Conservation (phyloP, 2,329 filamentous ascomycete species). For the Exophiala viscosa region DNA sequence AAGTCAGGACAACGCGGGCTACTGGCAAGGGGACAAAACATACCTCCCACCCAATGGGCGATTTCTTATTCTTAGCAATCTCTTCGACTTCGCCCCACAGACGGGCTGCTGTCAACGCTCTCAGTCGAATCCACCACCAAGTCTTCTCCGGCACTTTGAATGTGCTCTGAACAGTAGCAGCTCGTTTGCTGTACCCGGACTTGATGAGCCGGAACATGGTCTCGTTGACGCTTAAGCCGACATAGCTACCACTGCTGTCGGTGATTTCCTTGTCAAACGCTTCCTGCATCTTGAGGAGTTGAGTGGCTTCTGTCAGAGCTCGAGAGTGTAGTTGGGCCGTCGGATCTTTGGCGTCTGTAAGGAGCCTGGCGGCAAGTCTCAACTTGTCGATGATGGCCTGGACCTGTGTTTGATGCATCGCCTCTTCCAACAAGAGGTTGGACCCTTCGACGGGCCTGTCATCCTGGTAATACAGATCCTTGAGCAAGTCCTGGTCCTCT, state of each 20-base stretch:
- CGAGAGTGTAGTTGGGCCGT: constrained; percentile 63
- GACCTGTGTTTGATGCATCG: constrained; percentile 67
- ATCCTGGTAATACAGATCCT: constrained; percentile 96
- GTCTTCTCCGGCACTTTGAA: constrained; percentile 92
- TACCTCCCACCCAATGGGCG: constrained; percentile 94
- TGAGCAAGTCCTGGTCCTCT: constrained; percentile 77
- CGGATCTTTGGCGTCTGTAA: constrained; percentile 78
- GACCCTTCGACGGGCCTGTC: constrained; percentile 85
- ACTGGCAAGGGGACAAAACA: constrained; percentile 34
- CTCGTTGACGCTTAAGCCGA: constrained; percentile 82
- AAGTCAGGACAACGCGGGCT: constrained; percentile 7
- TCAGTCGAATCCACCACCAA: constrained; percentile 79
- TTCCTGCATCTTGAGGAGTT: constrained; percentile 81
- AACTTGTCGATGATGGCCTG: constrained; percentile 78
- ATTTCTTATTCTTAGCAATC: constrained; percentile 68
- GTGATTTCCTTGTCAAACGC: constrained; percentile 78
- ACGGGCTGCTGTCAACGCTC: constrained; percentile 82
- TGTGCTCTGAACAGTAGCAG: constrained; percentile 81
- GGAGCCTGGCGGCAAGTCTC: constrained; percentile 75
- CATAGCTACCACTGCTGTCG: constrained; percentile 59
- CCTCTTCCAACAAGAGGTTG: constrained; percentile 80
- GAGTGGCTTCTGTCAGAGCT: constrained; percentile 73
- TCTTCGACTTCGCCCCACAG: constrained; percentile 94
- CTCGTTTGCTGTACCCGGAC: constrained; percentile 76
- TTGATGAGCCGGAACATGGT: constrained; percentile 86